Percentiles rank a stretch among this genome's conserved stretches.
These are phyloP conservation scores for Penicillium tannophilum DNA, from an alignment of 495 filamentous ascomycete species.

Conservation along the genomic window DNA sequence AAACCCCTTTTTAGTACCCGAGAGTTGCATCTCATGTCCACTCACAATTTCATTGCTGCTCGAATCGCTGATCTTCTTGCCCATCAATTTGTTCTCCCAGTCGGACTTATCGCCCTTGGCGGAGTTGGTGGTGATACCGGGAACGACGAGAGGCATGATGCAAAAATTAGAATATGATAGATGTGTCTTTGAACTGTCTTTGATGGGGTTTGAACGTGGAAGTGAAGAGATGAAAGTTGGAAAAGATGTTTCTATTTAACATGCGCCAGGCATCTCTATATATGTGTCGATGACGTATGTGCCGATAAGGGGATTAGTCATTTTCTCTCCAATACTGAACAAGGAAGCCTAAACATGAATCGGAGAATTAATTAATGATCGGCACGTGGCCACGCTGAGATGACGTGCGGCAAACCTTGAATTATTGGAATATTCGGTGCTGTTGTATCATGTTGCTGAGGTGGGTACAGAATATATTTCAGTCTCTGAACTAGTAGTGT, in stretches of 20 bases:
- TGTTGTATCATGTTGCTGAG: too few species aligned
- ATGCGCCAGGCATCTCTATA: constrained; percentile 1
- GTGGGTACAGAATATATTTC: neutral
- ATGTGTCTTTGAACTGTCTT: neutral
- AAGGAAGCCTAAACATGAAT: neutral
- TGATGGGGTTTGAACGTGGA: neutral
- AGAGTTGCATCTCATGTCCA: constrained; percentile 6
- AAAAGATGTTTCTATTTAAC: neutral
- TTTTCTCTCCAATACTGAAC: neutral
- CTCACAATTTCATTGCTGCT: constrained; percentile 51
- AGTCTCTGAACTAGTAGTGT: neutral
- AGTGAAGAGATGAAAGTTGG: neutral
- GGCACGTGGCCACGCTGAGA: neutral
- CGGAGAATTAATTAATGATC: neutral
- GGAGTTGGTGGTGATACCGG: constrained; percentile 58
- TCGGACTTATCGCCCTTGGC: constrained; percentile 56
- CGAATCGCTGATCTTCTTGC: constrained; percentile 66
- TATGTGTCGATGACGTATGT: constrained; percentile 1
- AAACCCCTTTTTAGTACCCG: neutral
- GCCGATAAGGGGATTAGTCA: neutral
- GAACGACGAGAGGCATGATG: constrained; percentile 84
- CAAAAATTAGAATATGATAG: neutral
- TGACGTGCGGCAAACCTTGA: neutral
- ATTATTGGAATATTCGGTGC: too few species aligned
- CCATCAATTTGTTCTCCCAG: constrained; percentile 74